phyloP scores from a whole-genome alignment of 2,329 filamentous ascomycete genomes.

The Botrytis porri region DNA sequence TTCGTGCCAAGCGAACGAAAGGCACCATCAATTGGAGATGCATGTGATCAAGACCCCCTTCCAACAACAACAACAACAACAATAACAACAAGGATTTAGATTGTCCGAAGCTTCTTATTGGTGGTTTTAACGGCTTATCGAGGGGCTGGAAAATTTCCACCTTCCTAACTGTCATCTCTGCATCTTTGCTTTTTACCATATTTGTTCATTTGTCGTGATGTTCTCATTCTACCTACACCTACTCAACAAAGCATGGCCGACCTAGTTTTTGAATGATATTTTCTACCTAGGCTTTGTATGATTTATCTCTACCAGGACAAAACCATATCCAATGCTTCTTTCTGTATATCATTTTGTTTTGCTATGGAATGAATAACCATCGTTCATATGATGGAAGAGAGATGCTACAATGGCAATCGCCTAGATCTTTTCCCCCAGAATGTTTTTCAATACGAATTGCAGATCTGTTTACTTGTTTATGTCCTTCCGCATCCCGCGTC shows the following conservation, averaged over 20 bases:
- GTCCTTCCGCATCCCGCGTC: background rate
- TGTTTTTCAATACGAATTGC: background rate
- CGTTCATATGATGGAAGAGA: background rate
- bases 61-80: background rate
- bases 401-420: background rate
- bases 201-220: background rate
- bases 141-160: background rate
- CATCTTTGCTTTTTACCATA: background rate
- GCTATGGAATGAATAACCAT: background rate
- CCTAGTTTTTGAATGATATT: background rate
- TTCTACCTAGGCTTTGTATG: background rate
- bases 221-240: background rate
- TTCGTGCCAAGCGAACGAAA: background rate
- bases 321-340: background rate
- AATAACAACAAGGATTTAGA: constrained; percentile 2
- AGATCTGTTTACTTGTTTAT: background rate
- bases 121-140: background rate
- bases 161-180: constrained; percentile 4
- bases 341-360: background rate
- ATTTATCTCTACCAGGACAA: background rate
- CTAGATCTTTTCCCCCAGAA: background rate
- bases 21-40: background rate
- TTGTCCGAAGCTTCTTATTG: background rate
- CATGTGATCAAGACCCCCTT: background rate
- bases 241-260: background rate